Evolutionary conservation across 2,329 filamentous ascomycete genomes (phyloP).

Genomic region (Pseudocercospora vitis): DNA sequence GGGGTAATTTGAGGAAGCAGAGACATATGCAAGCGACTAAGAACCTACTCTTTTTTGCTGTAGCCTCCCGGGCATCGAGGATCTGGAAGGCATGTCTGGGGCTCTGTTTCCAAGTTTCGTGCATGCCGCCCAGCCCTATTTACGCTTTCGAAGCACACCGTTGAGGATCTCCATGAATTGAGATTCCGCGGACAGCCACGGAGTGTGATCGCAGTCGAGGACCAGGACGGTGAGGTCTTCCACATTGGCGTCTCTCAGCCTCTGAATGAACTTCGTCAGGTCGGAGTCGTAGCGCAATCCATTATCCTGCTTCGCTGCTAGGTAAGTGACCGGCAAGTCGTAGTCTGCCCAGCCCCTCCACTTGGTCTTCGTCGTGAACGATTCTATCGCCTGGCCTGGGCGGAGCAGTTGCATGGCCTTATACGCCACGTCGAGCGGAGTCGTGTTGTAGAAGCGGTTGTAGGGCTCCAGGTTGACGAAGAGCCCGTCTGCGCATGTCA

Average conservation of each 20-base stretch:
- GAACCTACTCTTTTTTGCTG: too few species aligned
- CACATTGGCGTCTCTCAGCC: slow-evolving; percentile 12
- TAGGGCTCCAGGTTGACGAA: slow-evolving; percentile 14
- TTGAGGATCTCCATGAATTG: slow-evolving; percentile 7
- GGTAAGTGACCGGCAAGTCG: slow-evolving; percentile 19
- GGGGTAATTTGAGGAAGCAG: too few species aligned
- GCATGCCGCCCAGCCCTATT: background rate
- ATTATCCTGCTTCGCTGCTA: slow-evolving; percentile 16
- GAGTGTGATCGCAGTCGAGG: slow-evolving; percentile 17
- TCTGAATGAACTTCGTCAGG: slow-evolving; percentile 11
- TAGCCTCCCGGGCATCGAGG: too few species aligned
- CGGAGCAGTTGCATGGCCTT: slow-evolving; percentile 8
- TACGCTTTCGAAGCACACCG: background rate
- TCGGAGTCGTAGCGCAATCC: slow-evolving; percentile 12
- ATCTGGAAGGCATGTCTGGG: too few species aligned
- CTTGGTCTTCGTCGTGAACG: slow-evolving; percentile 10
- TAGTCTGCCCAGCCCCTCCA: slow-evolving; percentile 21
- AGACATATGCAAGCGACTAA: too few species aligned
- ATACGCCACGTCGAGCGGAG: slow-evolving; percentile 1
- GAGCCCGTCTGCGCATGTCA: slow-evolving; percentile 9
- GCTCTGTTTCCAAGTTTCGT: background rate
- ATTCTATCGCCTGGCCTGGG: background rate
- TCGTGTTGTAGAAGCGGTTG: slow-evolving; percentile 15
- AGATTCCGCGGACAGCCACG: slow-evolving; percentile 8
- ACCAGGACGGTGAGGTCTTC: slow-evolving; percentile 3